Base-by-base conservation (phyloP, 176 grass and related monocot species). In the Paspalum notatum region DNA sequence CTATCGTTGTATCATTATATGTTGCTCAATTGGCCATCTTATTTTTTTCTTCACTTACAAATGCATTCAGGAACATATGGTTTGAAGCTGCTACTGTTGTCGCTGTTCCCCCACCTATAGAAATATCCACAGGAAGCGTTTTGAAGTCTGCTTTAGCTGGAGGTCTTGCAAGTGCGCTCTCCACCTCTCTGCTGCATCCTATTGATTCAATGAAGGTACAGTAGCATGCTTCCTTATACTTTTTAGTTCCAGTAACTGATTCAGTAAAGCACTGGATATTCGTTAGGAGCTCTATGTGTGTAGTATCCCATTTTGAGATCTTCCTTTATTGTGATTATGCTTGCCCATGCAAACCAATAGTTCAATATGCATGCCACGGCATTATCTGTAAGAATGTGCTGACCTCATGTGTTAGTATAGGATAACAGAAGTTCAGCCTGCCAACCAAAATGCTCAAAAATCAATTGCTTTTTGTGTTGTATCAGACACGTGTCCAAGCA, bases 101-200 rank as follows among this genome's bases (percentile, higher is more conserved):
- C n/a, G n/a, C n/a, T 77, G 84, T 94, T 38, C 90, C 92, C 64
- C 95, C 92, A 66, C 92, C 92, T 63, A 88, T n/a, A 21, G 87
- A 92, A 72, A 92, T 98, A 85, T 88, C 91, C 13, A 66, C 92
- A 4, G 90, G 78, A 65, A 98, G 70, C 68, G 92, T 98, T 77
- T 75, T 98, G 66, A 98, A 94, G 65, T 91, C 95, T 46, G 92
- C 95, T 85, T 94, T 98, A 80, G 95, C 90, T 80, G 95, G 95
- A n/a, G n/a, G n/a, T n/a, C n/a, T n/a, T n/a, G n/a, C n/a, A n/a
- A n/a, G n/a, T n/a, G n/a, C n/a, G n/a, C n/a, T n/a, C n/a, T n/a
- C n/a, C n/a, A n/a, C n/a, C n/a, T n/a, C n/a, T n/a, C n/a, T n/a
- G n/a, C n/a, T n/a, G n/a, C n/a, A n/a, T n/a, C n/a, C n/a, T n/a